Base-by-base conservation (phyloP, 2,329 filamentous ascomycete species). In the Tolypocladium nubicola region DNA sequence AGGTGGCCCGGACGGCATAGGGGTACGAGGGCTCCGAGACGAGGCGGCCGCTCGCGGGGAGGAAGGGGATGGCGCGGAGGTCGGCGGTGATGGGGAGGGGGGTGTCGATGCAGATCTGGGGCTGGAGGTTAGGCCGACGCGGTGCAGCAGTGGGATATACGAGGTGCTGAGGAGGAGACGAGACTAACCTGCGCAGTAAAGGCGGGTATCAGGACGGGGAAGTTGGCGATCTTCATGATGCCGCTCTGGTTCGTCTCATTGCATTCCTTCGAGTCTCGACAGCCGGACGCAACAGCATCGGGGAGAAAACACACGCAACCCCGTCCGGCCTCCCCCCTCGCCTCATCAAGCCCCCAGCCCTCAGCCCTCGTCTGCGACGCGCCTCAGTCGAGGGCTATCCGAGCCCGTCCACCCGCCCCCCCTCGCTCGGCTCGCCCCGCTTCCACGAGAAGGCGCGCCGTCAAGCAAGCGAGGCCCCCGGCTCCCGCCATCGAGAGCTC, bases 11-110 rank as follows among this genome's bases (percentile, higher is more conserved):
- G 52, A 76, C 58, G 33, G 65, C 57, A 54, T 71, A 66, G 7
- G 68, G 65, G 60, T 75, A 75, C 56, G 57, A 55, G 4, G 68
- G 65, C 49, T 73, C 70, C 30, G 74, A 75, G 45, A 65, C 59
- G 49, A 76, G 63, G 57, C 62, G 69, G 53, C 69, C 69, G 14
- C 65, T 60, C 49, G 63, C 58, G 21, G 65, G 59, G 47, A 70
- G 37, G 58, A 71, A 70, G 39, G 66, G 70, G 52, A 68, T 72
- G 55, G 72, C 68, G 59, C 70, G 64, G 38, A 72, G 66, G 56
- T 66, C 64, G 33, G 64, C 60, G 40, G 67, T 71, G 58, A 68
- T 69, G 53, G 67, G 53, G 45, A 73, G 62, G 35, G 70, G 65
- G 3, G 62, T 58, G 59, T 70, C 70, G 57, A 74, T 70, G 47